Percentiles rank a stretch among this genome's conserved stretches.
These are phyloP conservation scores for Plantago elongata DNA, from an alignment of 257 asterid genomes.

Conservation along the genomic window DNA sequence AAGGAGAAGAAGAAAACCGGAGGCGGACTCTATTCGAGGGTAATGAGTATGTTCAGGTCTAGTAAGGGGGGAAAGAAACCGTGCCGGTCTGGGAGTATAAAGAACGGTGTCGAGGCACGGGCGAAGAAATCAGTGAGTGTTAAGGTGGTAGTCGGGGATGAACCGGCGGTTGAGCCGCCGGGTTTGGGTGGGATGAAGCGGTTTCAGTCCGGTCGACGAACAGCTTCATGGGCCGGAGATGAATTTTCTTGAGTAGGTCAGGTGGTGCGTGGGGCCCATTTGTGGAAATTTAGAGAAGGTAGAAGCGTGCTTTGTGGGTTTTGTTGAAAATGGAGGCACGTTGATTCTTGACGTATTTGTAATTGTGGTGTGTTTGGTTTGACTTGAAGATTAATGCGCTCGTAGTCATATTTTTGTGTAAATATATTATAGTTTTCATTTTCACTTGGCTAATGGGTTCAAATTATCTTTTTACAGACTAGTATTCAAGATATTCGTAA, in stretches of 20 bases:
- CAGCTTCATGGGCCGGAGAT: conserved; percentile 47
- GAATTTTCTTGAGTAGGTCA: conserved; percentile 36
- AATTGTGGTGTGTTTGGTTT: background rate
- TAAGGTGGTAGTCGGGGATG: conserved; percentile 19
- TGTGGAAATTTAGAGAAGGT: conserved; percentile 27
- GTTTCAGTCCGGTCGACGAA: conserved; percentile 66
- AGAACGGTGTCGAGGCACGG: conserved; percentile 25
- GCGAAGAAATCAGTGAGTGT: conserved; percentile 26
- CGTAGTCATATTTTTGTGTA: too few relatives aligned
- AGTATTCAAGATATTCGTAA: too few relatives aligned
- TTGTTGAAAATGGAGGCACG: conserved; percentile 20
- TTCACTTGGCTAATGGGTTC: too few relatives aligned
- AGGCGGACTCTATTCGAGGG: conserved; percentile 43
- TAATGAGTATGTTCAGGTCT: conserved; percentile 47
- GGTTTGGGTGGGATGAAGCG: conserved; percentile 63
- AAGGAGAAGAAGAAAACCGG: conserved; percentile 25
- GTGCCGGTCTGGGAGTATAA: conserved; percentile 24
- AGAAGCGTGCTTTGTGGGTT: conserved; percentile 11
- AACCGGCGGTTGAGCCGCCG: conserved; percentile 45
- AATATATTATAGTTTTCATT: too few relatives aligned
- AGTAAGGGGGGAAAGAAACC: conserved; percentile 27
- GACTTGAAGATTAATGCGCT: background rate
- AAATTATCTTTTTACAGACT: too few relatives aligned
- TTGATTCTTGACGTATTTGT: background rate
- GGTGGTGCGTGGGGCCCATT: conserved; percentile 21